phyloP scores from a whole-genome alignment of 2,329 filamentous ascomycete genomes.

The Ophiognomonia clavigignenti-juglandacearum region DNA sequence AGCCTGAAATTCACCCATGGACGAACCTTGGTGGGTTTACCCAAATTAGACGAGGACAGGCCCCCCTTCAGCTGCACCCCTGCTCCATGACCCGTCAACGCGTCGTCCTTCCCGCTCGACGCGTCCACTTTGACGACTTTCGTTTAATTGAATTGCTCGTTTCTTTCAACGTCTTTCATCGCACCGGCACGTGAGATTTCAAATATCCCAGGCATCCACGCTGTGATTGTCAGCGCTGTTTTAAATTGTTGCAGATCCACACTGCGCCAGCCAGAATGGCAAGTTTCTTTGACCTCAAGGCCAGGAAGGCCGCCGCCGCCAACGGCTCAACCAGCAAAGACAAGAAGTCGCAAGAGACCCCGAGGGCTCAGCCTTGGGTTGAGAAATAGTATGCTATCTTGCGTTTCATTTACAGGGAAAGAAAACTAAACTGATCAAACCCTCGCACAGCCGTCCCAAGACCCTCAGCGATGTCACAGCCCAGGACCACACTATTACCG shows the following conservation, averaged over 20 bases:
- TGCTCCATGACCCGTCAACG: too few species aligned
- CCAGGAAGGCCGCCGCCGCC: conserved; percentile 71
- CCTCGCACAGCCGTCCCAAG: conserved; percentile 70
- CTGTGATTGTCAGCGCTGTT: too few species aligned
- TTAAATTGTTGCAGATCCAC: not conserved
- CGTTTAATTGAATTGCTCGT: too few species aligned
- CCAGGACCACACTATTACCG: conserved; percentile 93
- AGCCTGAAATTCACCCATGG: too few species aligned
- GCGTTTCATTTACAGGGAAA: too few species aligned
- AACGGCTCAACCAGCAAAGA: conserved; percentile 60
- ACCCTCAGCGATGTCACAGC: conserved; percentile 91
- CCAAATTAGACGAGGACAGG: too few species aligned
- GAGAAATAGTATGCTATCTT: conserved; percentile 99
- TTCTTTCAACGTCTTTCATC: too few species aligned
- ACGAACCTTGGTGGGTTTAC: too few species aligned
- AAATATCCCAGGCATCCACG: not conserved
- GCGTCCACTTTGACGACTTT: too few species aligned
- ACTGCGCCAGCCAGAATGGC: conserved; percentile 54
- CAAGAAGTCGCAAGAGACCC: conserved; percentile 56
- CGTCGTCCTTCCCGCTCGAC: too few species aligned
- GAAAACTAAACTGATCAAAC: conserved; percentile 21
- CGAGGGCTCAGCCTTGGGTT: conserved; percentile 85
- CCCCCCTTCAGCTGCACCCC: too few species aligned
- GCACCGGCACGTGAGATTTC: too few species aligned
- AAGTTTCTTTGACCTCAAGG: conserved; percentile 94